Conservation (phyloP, 768 basidiomycete genomes). For the Glaciozyma antarctica region DNA sequence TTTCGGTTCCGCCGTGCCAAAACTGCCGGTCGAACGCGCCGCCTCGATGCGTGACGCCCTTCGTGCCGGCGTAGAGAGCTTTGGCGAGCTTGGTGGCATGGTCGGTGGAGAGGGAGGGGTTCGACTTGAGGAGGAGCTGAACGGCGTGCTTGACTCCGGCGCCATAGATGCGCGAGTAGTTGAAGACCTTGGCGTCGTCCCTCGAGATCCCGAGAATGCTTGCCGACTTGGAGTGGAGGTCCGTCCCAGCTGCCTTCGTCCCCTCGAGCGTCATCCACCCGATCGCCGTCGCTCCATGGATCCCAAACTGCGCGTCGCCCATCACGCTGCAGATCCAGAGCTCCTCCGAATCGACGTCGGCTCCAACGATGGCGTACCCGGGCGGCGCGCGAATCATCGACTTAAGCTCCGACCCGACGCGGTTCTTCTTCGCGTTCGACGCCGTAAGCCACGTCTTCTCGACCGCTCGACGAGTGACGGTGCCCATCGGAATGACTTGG, state of each 20-base stretch:
- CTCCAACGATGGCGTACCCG: conserved; percentile 90
- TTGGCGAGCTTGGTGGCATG: conserved; percentile 70
- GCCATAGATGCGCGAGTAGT: conserved; percentile 98
- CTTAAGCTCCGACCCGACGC: conserved; percentile 96
- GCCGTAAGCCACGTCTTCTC: conserved; percentile 98
- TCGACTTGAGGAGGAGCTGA: conserved; percentile 74
- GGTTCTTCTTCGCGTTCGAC: conserved; percentile 92
- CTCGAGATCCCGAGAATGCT: conserved; percentile 83
- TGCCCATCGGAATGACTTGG: conserved; percentile 96
- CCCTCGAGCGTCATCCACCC: conserved; percentile 99
- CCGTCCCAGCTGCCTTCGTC: conserved; percentile 85
- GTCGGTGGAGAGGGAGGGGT: conserved; percentile 64
- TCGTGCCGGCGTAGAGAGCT: conserved; percentile 81
- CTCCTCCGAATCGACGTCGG: conserved; percentile 97
- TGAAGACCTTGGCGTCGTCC: conserved; percentile 95
- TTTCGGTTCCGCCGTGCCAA: conserved; percentile 96
- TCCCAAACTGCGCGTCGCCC: conserved; percentile 95
- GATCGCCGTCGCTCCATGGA: conserved; percentile 90
- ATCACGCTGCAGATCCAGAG: conserved; percentile 98
- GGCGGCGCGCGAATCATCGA: conserved; percentile 92
- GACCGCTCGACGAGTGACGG: conserved; percentile 91
- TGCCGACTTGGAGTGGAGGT: conserved; percentile 93
- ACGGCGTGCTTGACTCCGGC: conserved; percentile 92
- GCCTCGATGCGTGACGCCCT: conserved; percentile 64
- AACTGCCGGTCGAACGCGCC: conserved; percentile 69